Base-by-base conservation (phyloP, 176 grass and related monocot genomes). In the Carex littledalei region DNA sequence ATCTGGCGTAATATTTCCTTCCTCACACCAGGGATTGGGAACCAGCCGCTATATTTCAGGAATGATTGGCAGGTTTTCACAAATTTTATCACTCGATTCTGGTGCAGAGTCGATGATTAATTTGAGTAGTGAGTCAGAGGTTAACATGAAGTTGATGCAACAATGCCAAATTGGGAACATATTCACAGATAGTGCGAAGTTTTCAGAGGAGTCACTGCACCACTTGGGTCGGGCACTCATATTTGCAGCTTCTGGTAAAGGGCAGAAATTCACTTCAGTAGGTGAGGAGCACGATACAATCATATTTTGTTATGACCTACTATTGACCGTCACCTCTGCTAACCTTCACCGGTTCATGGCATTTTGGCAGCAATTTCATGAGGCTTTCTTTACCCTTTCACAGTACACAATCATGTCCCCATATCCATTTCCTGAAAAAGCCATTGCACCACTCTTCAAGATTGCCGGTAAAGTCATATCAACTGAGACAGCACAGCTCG, bases 231-330 rank as follows among this genome's bases (percentile, higher is more conserved):
- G 93, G 32, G 91, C 95, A 3, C 86, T 98, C 69, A 86, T 95
- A 62, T 93, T 98, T 69, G 89, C 91, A 8, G 89, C 91, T 0
- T 90, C 84, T 0, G 95, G 95, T 2, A 95, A 92, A 88, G 95
- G 95, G 1, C 95, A 98, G 75, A 98, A 98, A 50, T 98, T 98
- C 63, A 98, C 91, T 88, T 94, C 95, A 24, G 62, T 93, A 1
- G n/a, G 91, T 31, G 95, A 98, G 89, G 95, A 98, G 79, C 89
- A 95, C 8, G 91, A 98, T 72, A 93, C 91, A 0, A 91, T 98
- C 1, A 86, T 86, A 3, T 98, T 98, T 87, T 94, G 95, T 37
- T 98, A 88, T 91, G 95, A 98, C 50, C 93, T 98, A 72, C 39
- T 98, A 20, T 22, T 86, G 35, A 63, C 88, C 0, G 84, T 93